Percentiles rank a stretch among this genome's conserved stretches.
These are phyloP conservation scores for Silybum marianum DNA, from an alignment of 129 eudicot genomes.

Conservation along the genomic window DNA sequence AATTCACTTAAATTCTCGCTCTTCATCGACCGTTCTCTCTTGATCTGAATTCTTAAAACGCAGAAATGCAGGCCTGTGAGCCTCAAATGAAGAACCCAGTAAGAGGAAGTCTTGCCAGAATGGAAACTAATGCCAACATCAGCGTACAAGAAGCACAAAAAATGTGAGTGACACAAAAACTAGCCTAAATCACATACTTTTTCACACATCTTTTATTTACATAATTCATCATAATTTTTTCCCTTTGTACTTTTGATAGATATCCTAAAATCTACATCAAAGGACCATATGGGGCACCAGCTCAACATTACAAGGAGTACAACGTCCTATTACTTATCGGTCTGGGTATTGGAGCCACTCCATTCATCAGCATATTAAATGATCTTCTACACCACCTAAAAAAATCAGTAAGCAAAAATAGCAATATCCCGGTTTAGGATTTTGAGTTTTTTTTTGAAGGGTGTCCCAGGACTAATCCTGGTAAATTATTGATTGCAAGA, in stretches of 20 bases:
- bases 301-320: slow-evolving; percentile 71
- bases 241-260: slow-evolving; percentile 40
- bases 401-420: slow-evolving; percentile 37
- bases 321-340: slow-evolving; percentile 78
- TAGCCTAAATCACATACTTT: neutral
- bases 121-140: slow-evolving; percentile 22
- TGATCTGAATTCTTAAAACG: slow-evolving; percentile 38
- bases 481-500: too few relatives aligned
- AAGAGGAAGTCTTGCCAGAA: slow-evolving; percentile 42
- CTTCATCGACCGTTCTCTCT: slow-evolving; percentile 30
- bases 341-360: slow-evolving; percentile 96
- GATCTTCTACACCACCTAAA: slow-evolving; percentile 59
- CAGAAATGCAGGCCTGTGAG: slow-evolving; percentile 65
- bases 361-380: slow-evolving; percentile 84
- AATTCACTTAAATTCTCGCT: slow-evolving; percentile 7
- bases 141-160: slow-evolving; percentile 31
- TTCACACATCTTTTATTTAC: neutral
- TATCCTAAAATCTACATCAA: slow-evolving; percentile 68
- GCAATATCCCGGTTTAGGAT: neutral
- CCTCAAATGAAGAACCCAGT: slow-evolving; percentile 35
- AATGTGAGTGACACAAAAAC: slow-evolving; percentile 32
- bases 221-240: neutral
- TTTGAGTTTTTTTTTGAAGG: neutral
- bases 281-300: slow-evolving; percentile 96
- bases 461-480: too few relatives aligned